These are phyloP conservation scores for Penicillium subrubescens DNA, from an alignment of 495 filamentous ascomycete species.

Conservation along the genomic window DNA sequence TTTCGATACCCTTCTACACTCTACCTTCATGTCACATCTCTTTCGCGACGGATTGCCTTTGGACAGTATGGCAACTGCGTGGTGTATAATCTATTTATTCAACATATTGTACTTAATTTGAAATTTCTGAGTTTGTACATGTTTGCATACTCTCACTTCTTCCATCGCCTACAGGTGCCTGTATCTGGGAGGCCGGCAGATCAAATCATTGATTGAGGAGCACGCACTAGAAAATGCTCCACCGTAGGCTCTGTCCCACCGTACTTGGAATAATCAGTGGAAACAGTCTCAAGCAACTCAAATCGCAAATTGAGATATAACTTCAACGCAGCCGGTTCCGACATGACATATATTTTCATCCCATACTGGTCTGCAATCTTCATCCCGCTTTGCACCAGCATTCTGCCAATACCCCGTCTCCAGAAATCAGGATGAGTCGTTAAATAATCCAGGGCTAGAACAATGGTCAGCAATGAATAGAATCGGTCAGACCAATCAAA, in stretches of 20 bases:
- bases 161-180: too few species aligned
- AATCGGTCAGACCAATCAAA: neutral
- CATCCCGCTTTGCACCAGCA: neutral
- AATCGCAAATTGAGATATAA: neutral
- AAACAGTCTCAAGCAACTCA: neutral
- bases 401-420: neutral
- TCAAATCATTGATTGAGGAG: neutral
- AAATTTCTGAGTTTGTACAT: neutral
- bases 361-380: neutral
- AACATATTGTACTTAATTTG: neutral
- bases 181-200: neutral
- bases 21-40: neutral
- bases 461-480: neutral
- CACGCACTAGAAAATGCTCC: neutral
- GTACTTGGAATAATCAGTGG: neutral
- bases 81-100: neutral
- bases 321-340: neutral
- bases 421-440: neutral
- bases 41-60: neutral
- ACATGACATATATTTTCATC: neutral
- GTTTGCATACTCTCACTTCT: neutral
- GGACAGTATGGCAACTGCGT: neutral
- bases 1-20: neutral
- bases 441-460: neutral
- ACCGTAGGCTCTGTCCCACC: neutral